Evolutionary conservation across 148 eudicot species (phyloP).

Genomic region (Dysphania ambrosioides): DNA sequence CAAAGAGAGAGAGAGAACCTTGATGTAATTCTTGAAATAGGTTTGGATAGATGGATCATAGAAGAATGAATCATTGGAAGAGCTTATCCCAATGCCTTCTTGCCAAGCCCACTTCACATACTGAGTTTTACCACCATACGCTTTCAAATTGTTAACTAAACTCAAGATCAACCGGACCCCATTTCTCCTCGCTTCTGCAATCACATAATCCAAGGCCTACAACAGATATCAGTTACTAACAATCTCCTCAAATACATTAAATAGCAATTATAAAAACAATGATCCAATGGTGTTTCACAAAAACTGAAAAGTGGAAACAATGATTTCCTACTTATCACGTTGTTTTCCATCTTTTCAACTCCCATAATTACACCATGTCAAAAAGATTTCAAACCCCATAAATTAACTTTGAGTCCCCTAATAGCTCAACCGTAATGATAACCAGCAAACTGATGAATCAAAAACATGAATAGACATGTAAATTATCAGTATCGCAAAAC

Average conservation of each 20-base stretch:
- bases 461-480: neutral
- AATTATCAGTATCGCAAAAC: conserved; percentile 1
- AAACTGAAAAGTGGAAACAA: neutral
- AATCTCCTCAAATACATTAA: neutral
- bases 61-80: conserved; percentile 96
- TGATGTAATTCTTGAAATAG: conserved; percentile 81
- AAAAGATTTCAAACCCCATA: neutral
- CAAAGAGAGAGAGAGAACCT: conserved; percentile 40
- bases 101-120: conserved; percentile 98
- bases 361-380: neutral
- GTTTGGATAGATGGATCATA: conserved; percentile 83
- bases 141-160: conserved; percentile 80
- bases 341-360: neutral
- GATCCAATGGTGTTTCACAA: neutral
- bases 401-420: neutral
- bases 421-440: neutral
- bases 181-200: conserved; percentile 70
- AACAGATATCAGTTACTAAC: conserved; percentile 18
- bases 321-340: neutral
- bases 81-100: conserved; percentile 82
- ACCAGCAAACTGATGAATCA: neutral
- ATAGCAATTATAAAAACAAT: neutral
- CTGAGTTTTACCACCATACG: conserved; percentile 95
- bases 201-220: conserved; percentile 90
- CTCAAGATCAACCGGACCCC: conserved; percentile 70